Conservation (phyloP, 164 flowering plant genomes). For the Vitis riparia region DNA sequence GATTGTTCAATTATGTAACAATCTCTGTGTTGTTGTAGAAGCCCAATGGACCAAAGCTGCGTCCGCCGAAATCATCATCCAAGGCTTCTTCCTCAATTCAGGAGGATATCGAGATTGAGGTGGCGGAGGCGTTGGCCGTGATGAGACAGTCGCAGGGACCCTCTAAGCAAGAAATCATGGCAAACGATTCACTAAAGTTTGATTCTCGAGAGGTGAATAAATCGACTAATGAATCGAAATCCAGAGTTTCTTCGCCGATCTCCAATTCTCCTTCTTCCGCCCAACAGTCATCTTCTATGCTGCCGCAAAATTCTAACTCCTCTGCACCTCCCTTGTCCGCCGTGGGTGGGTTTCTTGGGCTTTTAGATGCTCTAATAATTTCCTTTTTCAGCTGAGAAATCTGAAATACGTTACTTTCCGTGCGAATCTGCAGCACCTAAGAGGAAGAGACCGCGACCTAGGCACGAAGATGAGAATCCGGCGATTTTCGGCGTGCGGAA, state of each 20-base stretch:
- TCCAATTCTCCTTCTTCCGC: slow-evolving; percentile 38
- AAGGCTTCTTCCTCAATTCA: slow-evolving; percentile 58
- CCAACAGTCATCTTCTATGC: slow-evolving; percentile 23
- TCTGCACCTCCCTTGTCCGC: slow-evolving; percentile 38
- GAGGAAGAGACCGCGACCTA: slow-evolving; percentile 83
- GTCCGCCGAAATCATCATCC: slow-evolving; percentile 57
- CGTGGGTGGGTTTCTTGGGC: slow-evolving; percentile 45
- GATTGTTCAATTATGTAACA: neutral
- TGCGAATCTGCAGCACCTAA: slow-evolving; percentile 66
- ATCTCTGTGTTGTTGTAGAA: slow-evolving; percentile 45
- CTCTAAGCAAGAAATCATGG: slow-evolving; percentile 45
- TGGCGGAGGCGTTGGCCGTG: slow-evolving; percentile 93
- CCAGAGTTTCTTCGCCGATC: slow-evolving; percentile 73
- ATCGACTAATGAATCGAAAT: slow-evolving; percentile 51
- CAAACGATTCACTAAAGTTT: slow-evolving; percentile 26
- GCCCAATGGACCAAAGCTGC: slow-evolving; percentile 56
- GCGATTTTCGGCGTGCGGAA: slow-evolving; percentile 15
- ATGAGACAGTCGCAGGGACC: slow-evolving; percentile 74
- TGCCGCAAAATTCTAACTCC: slow-evolving; percentile 45
- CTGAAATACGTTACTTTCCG: neutral
- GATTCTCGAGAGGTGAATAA: slow-evolving; percentile 46
- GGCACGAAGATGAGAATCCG: slow-evolving; percentile 55
- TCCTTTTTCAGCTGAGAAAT: neutral
- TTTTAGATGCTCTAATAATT: too few relatives aligned
- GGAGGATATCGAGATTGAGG: slow-evolving; percentile 94